Base-by-base conservation (phyloP, 345 rosid genomes). In the Salix viminalis region DNA sequence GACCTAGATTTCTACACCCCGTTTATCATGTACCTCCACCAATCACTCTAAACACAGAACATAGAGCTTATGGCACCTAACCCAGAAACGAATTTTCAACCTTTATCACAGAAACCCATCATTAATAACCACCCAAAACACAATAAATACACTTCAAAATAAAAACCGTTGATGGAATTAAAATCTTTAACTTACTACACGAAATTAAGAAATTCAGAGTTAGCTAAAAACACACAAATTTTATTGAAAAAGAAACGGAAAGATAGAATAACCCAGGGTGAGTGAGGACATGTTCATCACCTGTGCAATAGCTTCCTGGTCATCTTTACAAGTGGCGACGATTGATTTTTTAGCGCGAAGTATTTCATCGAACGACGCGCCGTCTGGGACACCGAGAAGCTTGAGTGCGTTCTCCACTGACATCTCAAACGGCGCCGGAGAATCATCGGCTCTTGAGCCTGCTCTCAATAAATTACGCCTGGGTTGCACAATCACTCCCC, bases 351-450 rank as follows among this genome's bases (percentile, higher is more conserved):
- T 96, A 79, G 99, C 97, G 84, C 98, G 88, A 73, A 96, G 98
- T 52, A 96, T 88, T 67, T 93, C 99, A 56, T 96, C 98, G 79
- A 96, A 96, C 61, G 98, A 93, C 39, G 97, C 91, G 12, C 84
- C 85, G 74, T 92, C 97, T 21, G 96, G 80, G 77, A 96, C 98
- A 14, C 99, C 98, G 52, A 93, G 97, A 5, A 96, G 96, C 89
- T 89, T 91, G n/a, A 91, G 88, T 2, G 99, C 98, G 86, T 79
- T 90, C 86, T 96, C 99, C 62, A 93, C 89, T 32, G 99, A 96
- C 99, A 93, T 96, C 86, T 91, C 97, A 76, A 80, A 93, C 48
- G 97, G 93, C 14, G 87, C 90, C 3, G 99, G 87, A 0, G 99
- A 91, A 82, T 96, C 99, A 50, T 93, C 98, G 21, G 98, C 94